Percentiles rank a stretch among this genome's conserved stretches.
Evolutionary conservation across 768 basidiomycete genomes (phyloP).

Genomic region (Trametes meyenii): DNA sequence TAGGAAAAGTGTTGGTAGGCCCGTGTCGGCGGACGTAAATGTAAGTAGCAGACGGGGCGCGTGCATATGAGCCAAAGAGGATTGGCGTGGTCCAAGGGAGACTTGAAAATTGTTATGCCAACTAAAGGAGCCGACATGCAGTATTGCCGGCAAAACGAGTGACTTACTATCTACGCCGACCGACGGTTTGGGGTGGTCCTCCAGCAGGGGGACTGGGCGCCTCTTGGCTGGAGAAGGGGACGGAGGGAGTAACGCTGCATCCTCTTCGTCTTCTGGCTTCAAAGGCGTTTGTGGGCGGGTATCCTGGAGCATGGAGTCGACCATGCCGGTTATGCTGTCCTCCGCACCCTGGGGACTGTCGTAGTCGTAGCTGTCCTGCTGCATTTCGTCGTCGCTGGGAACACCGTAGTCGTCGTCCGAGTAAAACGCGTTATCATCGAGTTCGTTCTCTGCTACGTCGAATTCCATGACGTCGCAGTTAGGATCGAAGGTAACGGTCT

Average conservation of each 20-base stretch:
- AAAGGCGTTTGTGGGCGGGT: constrained; percentile 48
- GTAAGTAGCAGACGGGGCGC: too few relatives aligned
- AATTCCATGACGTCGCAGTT: constrained; percentile 84
- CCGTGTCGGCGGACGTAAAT: too few relatives aligned
- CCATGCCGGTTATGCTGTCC: constrained; percentile 69
- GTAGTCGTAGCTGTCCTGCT: constrained; percentile 29
- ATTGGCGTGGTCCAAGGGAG: too few relatives aligned
- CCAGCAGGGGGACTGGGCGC: background rate
- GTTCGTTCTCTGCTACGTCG: constrained; percentile 56
- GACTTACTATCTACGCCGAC: constrained; percentile 5
- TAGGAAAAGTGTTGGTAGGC: background rate
- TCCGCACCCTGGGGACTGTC: constrained; percentile 46
- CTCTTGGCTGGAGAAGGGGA: constrained; percentile 50
- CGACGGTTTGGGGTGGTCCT: background rate
- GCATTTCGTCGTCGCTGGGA: constrained; percentile 20
- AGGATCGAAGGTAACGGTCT: constrained; percentile 81
- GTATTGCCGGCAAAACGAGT: background rate
- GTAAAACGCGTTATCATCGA: constrained; percentile 49
- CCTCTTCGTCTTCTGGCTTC: constrained; percentile 39
- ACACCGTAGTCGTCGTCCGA: constrained; percentile 38
- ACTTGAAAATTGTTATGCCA: too few relatives aligned
- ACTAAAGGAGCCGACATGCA: background rate
- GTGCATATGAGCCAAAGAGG: too few relatives aligned
- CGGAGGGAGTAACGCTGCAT: constrained; percentile 49
- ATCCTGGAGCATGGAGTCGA: constrained; percentile 66